Evolutionary conservation across 306 rosid genomes (phyloP).

Genomic region (Cajanus cajan): DNA sequence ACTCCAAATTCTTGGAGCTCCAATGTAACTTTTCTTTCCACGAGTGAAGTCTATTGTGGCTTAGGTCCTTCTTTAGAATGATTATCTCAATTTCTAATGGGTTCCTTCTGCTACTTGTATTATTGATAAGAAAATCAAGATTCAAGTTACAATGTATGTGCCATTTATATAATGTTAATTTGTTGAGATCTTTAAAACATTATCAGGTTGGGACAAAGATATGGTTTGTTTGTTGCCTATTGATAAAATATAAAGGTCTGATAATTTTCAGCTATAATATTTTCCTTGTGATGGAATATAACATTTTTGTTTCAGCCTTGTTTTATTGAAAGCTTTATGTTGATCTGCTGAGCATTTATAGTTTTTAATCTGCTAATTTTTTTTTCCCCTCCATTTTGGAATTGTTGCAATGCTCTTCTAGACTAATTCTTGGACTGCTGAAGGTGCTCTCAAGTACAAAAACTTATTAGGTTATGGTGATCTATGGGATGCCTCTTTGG

Average conservation of each 20-base stretch:
- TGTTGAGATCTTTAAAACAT: background rate
- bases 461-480: conserved; percentile 93
- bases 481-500: conserved; percentile 93
- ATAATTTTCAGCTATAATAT: background rate
- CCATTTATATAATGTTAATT: background rate
- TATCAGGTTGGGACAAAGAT: background rate
- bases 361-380: background rate
- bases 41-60: background rate
- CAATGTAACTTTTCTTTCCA: background rate
- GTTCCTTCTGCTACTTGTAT: background rate
- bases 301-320: conserved; percentile 19
- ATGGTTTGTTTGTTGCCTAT: background rate
- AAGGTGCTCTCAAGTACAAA: conserved; percentile 80
- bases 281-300: conserved; percentile 1
- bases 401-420: conserved; percentile 46
- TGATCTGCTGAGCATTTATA: conserved; percentile 1
- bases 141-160: background rate
- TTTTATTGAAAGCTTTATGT: conserved; percentile 6
- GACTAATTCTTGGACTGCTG: conserved; percentile 87
- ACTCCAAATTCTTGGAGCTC: conserved; percentile 17
- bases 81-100: background rate
- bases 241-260: conserved; percentile 1
- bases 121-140: background rate
- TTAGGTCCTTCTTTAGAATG: background rate
- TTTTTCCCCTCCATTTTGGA: conserved; percentile 19